These are phyloP conservation scores for Hyphodiscus hymeniophilus DNA, from an alignment of 495 filamentous ascomycete genomes.

Conservation along the genomic window DNA sequence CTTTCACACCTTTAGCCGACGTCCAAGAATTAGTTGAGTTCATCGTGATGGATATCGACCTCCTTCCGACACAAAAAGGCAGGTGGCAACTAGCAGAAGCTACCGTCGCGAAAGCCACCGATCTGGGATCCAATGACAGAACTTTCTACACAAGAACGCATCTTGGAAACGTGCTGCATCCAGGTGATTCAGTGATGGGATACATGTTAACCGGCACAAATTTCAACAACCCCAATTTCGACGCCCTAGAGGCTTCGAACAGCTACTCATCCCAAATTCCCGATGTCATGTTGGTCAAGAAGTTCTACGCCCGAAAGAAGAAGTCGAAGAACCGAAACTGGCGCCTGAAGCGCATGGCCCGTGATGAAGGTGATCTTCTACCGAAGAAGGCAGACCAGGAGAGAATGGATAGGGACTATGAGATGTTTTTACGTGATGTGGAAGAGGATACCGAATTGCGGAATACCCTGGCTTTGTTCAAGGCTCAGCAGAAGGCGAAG, in stretches of 20 bases:
- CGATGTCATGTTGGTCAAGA: constrained; percentile 93
- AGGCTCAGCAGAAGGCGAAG: constrained; percentile 39
- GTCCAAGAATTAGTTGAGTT: constrained; percentile 84
- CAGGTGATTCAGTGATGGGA: constrained; percentile 86
- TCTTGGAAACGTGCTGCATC: constrained; percentile 75
- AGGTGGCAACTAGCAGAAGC: constrained; percentile 78
- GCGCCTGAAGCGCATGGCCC: constrained; percentile 88
- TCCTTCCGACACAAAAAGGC: constrained; percentile 62
- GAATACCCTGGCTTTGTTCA: constrained; percentile 77
- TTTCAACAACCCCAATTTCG: constrained; percentile 81
- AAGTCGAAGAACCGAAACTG: constrained; percentile 77
- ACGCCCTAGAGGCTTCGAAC: constrained; percentile 64
- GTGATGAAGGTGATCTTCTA: constrained; percentile 74
- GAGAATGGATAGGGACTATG: constrained; percentile 81
- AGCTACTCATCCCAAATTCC: constrained; percentile 70
- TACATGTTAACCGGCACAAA: constrained; percentile 83
- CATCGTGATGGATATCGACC: constrained; percentile 90
- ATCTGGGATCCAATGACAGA: constrained; percentile 79
- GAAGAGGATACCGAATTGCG: constrained; percentile 91
- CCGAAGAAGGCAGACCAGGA: constrained; percentile 75
- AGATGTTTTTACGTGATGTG: constrained; percentile 93
- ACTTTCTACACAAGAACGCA: constrained; percentile 87
- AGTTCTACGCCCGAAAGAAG: constrained; percentile 80
- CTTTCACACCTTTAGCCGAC: constrained; percentile 77
- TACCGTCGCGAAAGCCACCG: constrained; percentile 77